phyloP scores from a whole-genome alignment of 768 basidiomycete genomes.

The Serendipita vermifera region DNA sequence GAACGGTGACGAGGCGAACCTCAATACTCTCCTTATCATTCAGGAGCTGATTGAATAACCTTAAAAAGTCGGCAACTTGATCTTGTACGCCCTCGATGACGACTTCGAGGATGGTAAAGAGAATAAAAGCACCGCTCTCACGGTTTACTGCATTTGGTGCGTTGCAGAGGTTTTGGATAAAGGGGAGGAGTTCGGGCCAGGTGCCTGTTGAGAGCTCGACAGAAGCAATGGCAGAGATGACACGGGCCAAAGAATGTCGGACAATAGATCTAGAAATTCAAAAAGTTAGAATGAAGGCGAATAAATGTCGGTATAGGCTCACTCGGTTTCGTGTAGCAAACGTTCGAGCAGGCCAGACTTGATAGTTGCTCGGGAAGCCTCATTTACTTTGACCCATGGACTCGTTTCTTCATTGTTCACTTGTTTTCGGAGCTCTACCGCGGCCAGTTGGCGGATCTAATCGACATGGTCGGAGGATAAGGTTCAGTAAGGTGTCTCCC shows the following conservation, averaged over 20 bases:
- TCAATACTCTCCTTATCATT: slow-evolving; percentile 75
- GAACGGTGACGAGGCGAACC: slow-evolving; percentile 80
- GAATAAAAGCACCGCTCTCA: slow-evolving; percentile 82
- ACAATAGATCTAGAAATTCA: slow-evolving; percentile 56
- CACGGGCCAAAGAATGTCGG: slow-evolving; percentile 83
- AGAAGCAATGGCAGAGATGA: slow-evolving; percentile 82
- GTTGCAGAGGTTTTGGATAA: slow-evolving; percentile 64
- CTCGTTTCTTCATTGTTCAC: slow-evolving; percentile 64
- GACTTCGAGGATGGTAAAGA: slow-evolving; percentile 83
- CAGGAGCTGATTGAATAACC: slow-evolving; percentile 60
- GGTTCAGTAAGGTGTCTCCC: slow-evolving; percentile 6
- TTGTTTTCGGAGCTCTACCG: slow-evolving; percentile 93
- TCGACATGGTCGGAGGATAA: slow-evolving; percentile 6
- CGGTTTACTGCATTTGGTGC: slow-evolving; percentile 61
- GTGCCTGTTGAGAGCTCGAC: slow-evolving; percentile 67
- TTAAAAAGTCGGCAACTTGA: slow-evolving; percentile 60
- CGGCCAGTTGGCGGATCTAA: slow-evolving; percentile 92
- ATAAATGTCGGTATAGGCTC: slow-evolving; percentile 10
- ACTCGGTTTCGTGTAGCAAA: slow-evolving; percentile 69
- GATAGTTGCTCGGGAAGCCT: slow-evolving; percentile 62
- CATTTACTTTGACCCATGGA: slow-evolving; percentile 64
- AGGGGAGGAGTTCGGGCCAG: slow-evolving; percentile 83
- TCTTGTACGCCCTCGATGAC: slow-evolving; percentile 82
- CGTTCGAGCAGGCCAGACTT: slow-evolving; percentile 71
- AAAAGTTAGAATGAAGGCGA: slow-evolving; percentile 13